These are phyloP conservation scores for Lolium multiflorum DNA, from an alignment of 176 grass and related monocot genomes.

Conservation along the genomic window DNA sequence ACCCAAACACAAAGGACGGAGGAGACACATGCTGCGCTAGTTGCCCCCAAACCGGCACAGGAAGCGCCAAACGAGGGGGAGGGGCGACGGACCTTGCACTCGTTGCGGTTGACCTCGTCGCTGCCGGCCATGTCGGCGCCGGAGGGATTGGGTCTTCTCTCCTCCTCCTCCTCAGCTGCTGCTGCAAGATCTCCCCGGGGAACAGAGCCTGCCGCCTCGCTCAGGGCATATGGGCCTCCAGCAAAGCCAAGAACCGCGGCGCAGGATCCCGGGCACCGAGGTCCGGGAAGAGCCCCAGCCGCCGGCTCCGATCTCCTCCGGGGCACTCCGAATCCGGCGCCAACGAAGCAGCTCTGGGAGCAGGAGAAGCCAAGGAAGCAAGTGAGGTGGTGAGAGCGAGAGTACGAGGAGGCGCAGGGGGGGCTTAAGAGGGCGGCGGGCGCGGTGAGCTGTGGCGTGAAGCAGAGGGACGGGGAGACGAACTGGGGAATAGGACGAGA, in stretches of 20 bases:
- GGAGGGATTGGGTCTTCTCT: not conserved
- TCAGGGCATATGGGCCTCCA: slow-evolving; percentile 39
- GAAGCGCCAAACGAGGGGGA: not conserved
- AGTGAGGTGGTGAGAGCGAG: not conserved
- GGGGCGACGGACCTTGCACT: slow-evolving; percentile 73
- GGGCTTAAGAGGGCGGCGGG: not conserved
- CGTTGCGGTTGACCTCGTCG: slow-evolving; percentile 99
- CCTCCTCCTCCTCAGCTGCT: not conserved
- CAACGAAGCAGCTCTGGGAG: not conserved
- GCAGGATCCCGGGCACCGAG: slow-evolving; percentile 19
- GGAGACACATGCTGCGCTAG: slow-evolving; percentile 4
- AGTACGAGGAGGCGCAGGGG: not conserved
- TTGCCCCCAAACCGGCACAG: slow-evolving; percentile 18
- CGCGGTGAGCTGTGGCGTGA: slow-evolving; percentile 24
- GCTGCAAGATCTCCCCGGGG: slow-evolving; percentile 30
- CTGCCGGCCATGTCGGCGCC: slow-evolving; percentile 78
- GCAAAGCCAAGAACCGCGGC: slow-evolving; percentile 19
- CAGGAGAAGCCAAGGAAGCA: not conserved
- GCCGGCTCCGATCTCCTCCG: slow-evolving; percentile 27
- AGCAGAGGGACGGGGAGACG: slow-evolving; percentile 4
- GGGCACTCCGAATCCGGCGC: slow-evolving; percentile 3
- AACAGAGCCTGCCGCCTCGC: slow-evolving; percentile 32
- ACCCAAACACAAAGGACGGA: slow-evolving; percentile 35
- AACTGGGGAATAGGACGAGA: not conserved
- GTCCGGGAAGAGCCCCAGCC: not conserved